These are phyloP conservation scores for Durio zibethinus DNA, from an alignment of 345 rosid genomes.

Conservation along the genomic window DNA sequence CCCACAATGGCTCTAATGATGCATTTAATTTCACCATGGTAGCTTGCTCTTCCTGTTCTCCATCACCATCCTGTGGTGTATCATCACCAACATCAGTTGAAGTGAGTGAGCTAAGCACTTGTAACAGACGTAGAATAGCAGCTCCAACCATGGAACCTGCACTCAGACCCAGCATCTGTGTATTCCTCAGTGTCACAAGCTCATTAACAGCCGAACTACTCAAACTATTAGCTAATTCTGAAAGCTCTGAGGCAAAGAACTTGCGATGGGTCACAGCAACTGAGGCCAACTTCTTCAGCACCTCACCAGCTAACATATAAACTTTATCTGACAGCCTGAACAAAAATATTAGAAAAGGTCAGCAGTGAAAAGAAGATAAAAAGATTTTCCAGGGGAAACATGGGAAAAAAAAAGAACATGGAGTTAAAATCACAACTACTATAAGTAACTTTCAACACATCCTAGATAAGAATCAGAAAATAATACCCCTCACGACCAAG, in stretches of 20 bases:
- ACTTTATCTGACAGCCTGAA: slow-evolving; percentile 88
- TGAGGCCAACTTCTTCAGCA: slow-evolving; percentile 75
- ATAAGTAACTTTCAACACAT: slow-evolving; percentile 3
- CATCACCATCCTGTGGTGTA: slow-evolving; percentile 31
- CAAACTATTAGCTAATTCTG: slow-evolving; percentile 69
- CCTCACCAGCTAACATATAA: slow-evolving; percentile 73
- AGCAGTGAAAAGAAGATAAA: slow-evolving; percentile 13
- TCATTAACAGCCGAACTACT: slow-evolving; percentile 79
- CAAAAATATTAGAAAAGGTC: slow-evolving; percentile 17
- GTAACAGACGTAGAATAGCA: slow-evolving; percentile 83
- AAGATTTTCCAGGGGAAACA: not conserved
- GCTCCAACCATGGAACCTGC: slow-evolving; percentile 96
- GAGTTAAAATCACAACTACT: not conserved
- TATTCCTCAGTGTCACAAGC: slow-evolving; percentile 63
- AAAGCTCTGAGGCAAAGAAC: slow-evolving; percentile 67
- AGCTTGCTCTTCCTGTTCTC: slow-evolving; percentile 69
- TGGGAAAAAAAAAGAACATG: not conserved
- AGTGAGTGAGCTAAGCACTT: slow-evolving; percentile 71
- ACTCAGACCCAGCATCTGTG: slow-evolving; percentile 78
- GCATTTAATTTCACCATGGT: slow-evolving; percentile 63
- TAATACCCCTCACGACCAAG: slow-evolving; percentile 86
- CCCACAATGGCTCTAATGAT: slow-evolving; percentile 94
- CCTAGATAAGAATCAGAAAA: not conserved
- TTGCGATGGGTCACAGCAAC: slow-evolving; percentile 64
- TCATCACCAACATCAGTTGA: slow-evolving; percentile 41